phyloP scores from a whole-genome alignment of 2,329 filamentous ascomycete genomes.

The Colletotrichum echinochloae region DNA sequence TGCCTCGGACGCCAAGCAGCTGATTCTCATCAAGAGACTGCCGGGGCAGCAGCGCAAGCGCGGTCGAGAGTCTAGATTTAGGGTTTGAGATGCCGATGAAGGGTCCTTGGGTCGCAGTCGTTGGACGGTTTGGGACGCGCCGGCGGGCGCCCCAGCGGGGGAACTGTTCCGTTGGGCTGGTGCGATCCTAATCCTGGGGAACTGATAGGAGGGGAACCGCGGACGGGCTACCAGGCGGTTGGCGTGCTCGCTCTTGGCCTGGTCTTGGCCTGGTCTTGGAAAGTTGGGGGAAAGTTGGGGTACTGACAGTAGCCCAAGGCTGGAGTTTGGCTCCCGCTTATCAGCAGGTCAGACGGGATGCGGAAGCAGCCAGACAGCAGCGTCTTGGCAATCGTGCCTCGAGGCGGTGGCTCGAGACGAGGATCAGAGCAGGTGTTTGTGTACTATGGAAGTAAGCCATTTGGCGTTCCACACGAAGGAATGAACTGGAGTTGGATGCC shows the following conservation, averaged over 20 bases:
- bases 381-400: slow-evolving; percentile 10
- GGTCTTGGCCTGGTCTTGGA: slow-evolving; percentile 17
- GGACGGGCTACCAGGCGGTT: slow-evolving; percentile 11
- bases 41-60: slow-evolving; percentile 24
- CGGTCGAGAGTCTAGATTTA: slow-evolving; percentile 31
- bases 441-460: not conserved
- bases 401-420: slow-evolving; percentile 18
- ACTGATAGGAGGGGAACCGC: slow-evolving; percentile 26
- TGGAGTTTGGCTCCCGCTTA: slow-evolving; percentile 28
- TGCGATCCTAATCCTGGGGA: slow-evolving; percentile 34
- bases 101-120: slow-evolving; percentile 37
- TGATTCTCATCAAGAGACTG: slow-evolving; percentile 28
- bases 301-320: slow-evolving; percentile 21
- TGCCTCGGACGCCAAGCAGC: slow-evolving; percentile 35
- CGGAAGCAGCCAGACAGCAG: slow-evolving; percentile 13
- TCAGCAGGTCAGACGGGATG: slow-evolving; percentile 30
- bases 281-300: slow-evolving; percentile 38
- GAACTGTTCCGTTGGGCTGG: slow-evolving; percentile 32
- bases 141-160: slow-evolving; percentile 33
- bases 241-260: slow-evolving; percentile 13
- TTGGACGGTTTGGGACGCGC: slow-evolving; percentile 32
- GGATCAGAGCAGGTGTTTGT: slow-evolving; percentile 8
- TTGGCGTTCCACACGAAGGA: slow-evolving; percentile 10
- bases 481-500: not conserved
- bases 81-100: slow-evolving; percentile 36